These are phyloP conservation scores for Cavenderia fasciculata DNA, from an alignment of 78 protist species.

Conservation along the genomic window DNA sequence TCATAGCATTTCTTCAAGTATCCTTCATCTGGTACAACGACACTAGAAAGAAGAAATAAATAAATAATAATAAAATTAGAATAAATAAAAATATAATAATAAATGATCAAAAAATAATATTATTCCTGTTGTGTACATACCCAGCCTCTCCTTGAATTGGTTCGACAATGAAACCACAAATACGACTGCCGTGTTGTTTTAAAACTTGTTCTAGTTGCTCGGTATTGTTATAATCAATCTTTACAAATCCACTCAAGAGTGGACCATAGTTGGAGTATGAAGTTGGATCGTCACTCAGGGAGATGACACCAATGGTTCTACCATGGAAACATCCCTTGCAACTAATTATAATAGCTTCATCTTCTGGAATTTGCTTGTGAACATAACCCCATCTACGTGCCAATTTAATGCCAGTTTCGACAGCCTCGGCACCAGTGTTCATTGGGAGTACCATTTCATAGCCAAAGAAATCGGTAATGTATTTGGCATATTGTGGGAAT, in stretches of 20 bases:
- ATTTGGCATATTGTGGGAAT: constrained; percentile 84
- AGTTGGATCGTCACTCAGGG: constrained; percentile 92
- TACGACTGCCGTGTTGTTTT: constrained; percentile 51
- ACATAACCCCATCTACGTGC: constrained; percentile 97
- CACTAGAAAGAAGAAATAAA: too few relatives aligned
- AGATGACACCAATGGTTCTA: constrained; percentile 93
- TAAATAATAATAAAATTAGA: too few relatives aligned
- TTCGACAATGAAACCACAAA: constrained; percentile 93
- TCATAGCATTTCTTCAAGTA: constrained; percentile 82
- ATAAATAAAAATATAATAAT: too few relatives aligned
- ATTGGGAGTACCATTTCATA: constrained; percentile 96
- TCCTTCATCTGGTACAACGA: constrained; percentile 94
- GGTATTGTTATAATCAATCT: constrained; percentile 83
- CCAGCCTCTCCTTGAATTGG: constrained; percentile 99
- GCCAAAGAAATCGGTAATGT: constrained; percentile 85
- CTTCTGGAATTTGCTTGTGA: constrained; percentile 87
- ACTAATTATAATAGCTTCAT: constrained; percentile 91
- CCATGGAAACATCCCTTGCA: constrained; percentile 95
- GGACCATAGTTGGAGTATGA: constrained; percentile 88
- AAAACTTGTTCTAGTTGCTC: constrained; percentile 86
- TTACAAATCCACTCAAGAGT: constrained; percentile 78
- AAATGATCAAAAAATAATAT: too few relatives aligned
- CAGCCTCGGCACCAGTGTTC: constrained; percentile 98
- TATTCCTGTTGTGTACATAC: too few relatives aligned
- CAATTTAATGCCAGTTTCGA: constrained; percentile 97